Base-by-base conservation (phyloP, 2,329 filamentous ascomycete genomes). In the Fusarium sp. region DNA sequence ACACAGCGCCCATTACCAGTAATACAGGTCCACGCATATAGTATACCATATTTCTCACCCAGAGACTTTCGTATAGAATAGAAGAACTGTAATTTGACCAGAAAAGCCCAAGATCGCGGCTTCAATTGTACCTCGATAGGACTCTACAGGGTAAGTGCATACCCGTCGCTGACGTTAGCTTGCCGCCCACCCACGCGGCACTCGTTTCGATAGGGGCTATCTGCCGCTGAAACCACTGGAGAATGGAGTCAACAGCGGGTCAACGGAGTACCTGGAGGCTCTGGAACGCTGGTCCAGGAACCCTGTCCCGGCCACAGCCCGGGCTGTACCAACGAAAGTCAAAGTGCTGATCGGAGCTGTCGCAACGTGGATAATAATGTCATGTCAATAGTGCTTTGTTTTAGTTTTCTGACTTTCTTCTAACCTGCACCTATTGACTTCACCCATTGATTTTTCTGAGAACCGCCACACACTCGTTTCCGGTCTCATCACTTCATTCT, bases 341-440 rank as follows among this genome's bases (percentile, higher is more conserved):
- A 54, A 68, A 54, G 42, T 69, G 52, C 35, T 69, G 52, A 66
- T 56, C 53, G 54, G 39, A 69, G 67, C 53, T 70, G 72, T 74
- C 64, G 67, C 69, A 71, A 74, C 71, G 55, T 66, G 68, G 68
- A 64, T 60, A 35, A 35, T 43, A 69, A 65, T 71, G 67, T 59
- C 63, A 71, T 65, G 56, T 68, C 35, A 56, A 50, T 42, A 57
- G 31, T 47, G 38, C 41, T 56, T 63, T 57, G 49, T 58, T 57
- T 60, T 69, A 44, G 57, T 73, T 57, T 56, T 54, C 47, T 35
- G 47, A 56, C 55, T 46, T 52, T 52, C 57, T 57, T 41, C 26
- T 53, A 60, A 52, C 54, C 46, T 28, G 47, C 54, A 21, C 29
- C 26, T 31, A 35, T 39, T 49, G 38, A 57, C 46, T 46, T 59